Base-by-base conservation (phyloP, 208 protist genomes). In the Zelonia costaricensis region DNA sequence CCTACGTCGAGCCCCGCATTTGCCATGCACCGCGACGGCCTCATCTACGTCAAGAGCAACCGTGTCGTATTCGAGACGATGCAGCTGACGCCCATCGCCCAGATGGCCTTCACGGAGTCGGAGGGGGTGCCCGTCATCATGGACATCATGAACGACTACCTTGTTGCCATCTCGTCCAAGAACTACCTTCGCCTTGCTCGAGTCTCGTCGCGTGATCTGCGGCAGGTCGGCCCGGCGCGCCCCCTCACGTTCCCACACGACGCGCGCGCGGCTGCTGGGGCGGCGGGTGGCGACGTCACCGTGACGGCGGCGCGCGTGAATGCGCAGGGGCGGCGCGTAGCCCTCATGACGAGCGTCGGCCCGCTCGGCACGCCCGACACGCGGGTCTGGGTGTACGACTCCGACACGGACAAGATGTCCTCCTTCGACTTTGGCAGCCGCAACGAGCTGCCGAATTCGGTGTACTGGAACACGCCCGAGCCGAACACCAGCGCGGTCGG, bases 381-480 rank as follows among this genome's bases (percentile, higher is more conserved):
- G 51, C 87, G 86, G 33, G 78, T 96, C 39, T 96, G 88, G 86
- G 85, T 96, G 16, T 96, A 91, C 70, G 85, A 96, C 76, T 75
- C 76, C n/a, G 91, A 96, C 74, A 94, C 78, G 3, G 91, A 96
- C 64, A 81, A 86, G 48, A 80, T 88, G 40, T 78, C 62, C 15
- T 82, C 45, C 66, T 93, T 85, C 62, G 91, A 96, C 69, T 96
- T 96, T 63, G 59, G 82, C 13, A 36, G 42, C 5, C 78, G 81
- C 16, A 79, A 80, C 7, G 86, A 94, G 62, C 73, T 91, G 30
- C 91, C 87, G 0, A 78, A 89, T 15, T 71, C 83, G 5, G 67
- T 97, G 33, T 93, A 91, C 73, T 94, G 88, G 88, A 95, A 97
- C 61, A 92, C 86, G 23, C 88, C 88, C 16, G 86, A 93, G 56